A percentile compares a stretch with the other conserved stretches of the same genome.
These are phyloP conservation scores for Ustilago tritici DNA, from an alignment of 1,284 basidiomycete species.

Conservation along the genomic window DNA sequence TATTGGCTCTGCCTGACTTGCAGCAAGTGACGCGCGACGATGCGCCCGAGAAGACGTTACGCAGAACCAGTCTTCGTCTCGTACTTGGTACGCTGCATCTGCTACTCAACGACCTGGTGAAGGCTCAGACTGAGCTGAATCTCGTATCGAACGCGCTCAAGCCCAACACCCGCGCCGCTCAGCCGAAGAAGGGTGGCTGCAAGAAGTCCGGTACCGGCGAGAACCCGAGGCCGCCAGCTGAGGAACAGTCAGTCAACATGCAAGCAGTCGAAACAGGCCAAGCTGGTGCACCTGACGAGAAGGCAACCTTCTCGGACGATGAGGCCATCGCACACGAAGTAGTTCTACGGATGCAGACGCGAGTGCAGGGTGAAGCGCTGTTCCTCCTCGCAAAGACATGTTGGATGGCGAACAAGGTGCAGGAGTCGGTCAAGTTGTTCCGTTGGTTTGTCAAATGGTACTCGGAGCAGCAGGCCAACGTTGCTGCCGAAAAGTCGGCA, in stretches of 20 bases:
- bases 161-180: conserved; percentile 10
- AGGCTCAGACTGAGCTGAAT: conserved; percentile 36
- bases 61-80: conserved; percentile 29
- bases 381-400: conserved; percentile 32
- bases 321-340: not conserved
- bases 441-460: conserved; percentile 43
- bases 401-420: conserved; percentile 35
- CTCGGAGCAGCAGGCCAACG: conserved; percentile 25
- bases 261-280: not conserved
- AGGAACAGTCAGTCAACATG: not conserved
- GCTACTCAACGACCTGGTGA: conserved; percentile 25
- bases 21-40: conserved; percentile 17
- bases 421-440: conserved; percentile 35
- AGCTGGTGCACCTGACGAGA: not conserved
- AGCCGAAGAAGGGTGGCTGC: not conserved
- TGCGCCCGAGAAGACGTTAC: conserved; percentile 4
- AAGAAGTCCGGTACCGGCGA: not conserved
- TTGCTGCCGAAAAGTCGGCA: not conserved
- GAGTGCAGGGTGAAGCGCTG: conserved; percentile 39
- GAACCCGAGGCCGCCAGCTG: not conserved
- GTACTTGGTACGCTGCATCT: conserved; percentile 30
- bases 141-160: conserved; percentile 40
- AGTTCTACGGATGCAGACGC: conserved; percentile 18
- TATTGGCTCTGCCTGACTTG: conserved; percentile 35
- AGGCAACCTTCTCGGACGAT: not conserved